Base-by-base conservation (phyloP, 148 eudicot species). In the Vaccinium myrtillus region DNA sequence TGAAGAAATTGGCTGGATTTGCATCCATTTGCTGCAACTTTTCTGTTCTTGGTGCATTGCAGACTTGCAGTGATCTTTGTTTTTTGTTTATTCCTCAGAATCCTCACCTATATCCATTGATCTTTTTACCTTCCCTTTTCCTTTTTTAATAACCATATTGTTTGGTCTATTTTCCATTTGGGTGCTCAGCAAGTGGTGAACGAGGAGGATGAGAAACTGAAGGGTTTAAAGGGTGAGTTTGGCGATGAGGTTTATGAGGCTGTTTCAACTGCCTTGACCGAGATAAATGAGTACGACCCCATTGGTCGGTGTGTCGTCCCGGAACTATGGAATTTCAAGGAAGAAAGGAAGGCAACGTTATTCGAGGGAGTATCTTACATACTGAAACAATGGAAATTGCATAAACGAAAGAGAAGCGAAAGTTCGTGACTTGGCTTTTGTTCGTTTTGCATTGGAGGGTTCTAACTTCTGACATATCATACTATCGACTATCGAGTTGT, bases 331-430 rank as follows among this genome's bases (percentile, higher is more conserved):
- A 59, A 16, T 18, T 16, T 18, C 67, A 59, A 18, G 6, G n/a
- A 15, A 59, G 67, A 19, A 18, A 15, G 67, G n/a, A 18, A 18
- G n/a, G 67, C 67, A 2, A 18, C 67, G 19, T 18, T 18, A 18
- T 15, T 4, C 21, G 67, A 59, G 67, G 67, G 88, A 46, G 81
- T 86, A n/a, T 83, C 82, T 2, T 85, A 51, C 61, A 9, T 88
- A 23, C 21, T 92, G 46, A 86, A 88, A 61, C 85, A 81, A 32
- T 89, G 91, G 91, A 85, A 36, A 56, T 11, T 8, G 30, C 73
- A 63, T 58, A 89, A 61, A 55, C 84, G 54, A 27, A 56, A 49
- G 36, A 89, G 3, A 55, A 76, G 49, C 85, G 84, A 5, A 18
- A 49, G 27, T 75, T 75, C 25, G 78, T 75, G 16, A 74, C 25